Evolutionary conservation across 441 rosid species (phyloP).

Genomic region (Flueggea neowawraea): DNA sequence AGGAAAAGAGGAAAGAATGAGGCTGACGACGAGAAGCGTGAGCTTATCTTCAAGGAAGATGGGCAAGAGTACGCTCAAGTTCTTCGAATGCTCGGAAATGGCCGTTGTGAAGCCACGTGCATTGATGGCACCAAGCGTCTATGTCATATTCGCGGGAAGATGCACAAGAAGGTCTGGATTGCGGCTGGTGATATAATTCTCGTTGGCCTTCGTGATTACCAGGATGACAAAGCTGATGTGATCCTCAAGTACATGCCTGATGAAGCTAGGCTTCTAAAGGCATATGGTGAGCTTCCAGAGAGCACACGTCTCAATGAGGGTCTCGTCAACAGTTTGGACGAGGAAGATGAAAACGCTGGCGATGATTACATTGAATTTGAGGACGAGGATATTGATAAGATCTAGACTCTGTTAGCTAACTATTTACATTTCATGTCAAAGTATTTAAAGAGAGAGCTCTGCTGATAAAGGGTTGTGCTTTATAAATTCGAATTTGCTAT

Average conservation of each 20-base stretch:
- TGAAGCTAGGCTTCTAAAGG: constrained; percentile 79
- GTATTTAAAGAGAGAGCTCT: constrained; percentile 13
- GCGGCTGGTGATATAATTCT: constrained; percentile 81
- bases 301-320: constrained; percentile 77
- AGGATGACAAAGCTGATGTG: constrained; percentile 87
- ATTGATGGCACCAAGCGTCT: constrained; percentile 65
- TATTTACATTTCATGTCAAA: constrained; percentile 18
- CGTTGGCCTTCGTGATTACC: constrained; percentile 75
- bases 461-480: constrained; percentile 12
- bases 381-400: constrained; percentile 81
- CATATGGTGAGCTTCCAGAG: constrained; percentile 82
- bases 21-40: constrained; percentile 76
- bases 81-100: constrained; percentile 75
- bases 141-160: constrained; percentile 80
- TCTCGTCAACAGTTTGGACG: constrained; percentile 69
- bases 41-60: constrained; percentile 78
- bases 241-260: constrained; percentile 87
- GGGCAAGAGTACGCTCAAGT: constrained; percentile 82
- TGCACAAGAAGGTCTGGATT: constrained; percentile 92
- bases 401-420: constrained; percentile 29
- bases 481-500: constrained; percentile 16
- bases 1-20: constrained; percentile 90
- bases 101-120: constrained; percentile 68
- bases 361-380: constrained; percentile 79
- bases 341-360: constrained; percentile 58